These are phyloP conservation scores for Fusarium sp. DNA, from an alignment of 2,329 filamentous ascomycete species.

Conservation along the genomic window DNA sequence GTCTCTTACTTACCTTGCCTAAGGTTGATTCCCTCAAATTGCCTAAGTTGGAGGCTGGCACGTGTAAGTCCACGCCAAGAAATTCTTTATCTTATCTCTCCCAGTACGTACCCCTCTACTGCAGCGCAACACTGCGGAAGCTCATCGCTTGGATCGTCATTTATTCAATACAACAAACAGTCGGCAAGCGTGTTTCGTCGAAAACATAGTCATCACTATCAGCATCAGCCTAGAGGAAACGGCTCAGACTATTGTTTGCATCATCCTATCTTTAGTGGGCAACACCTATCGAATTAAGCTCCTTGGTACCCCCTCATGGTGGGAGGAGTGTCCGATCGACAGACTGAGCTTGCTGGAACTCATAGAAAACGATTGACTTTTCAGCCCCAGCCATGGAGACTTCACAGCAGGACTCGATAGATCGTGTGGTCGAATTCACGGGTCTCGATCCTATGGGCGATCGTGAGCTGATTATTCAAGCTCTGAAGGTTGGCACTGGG, in stretches of 20 bases:
- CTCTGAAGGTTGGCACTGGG: conserved; percentile 52
- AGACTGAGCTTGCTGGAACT: conserved; percentile 9
- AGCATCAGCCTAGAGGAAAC: neutral
- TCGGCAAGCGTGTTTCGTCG: neutral
- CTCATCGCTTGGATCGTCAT: conserved; percentile 26
- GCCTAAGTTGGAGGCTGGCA: neutral
- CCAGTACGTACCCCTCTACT: conserved; percentile 34
- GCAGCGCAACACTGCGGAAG: conserved; percentile 17
- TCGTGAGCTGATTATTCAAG: conserved; percentile 52
- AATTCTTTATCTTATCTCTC: conserved; percentile 33
- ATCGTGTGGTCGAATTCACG: conserved; percentile 56
- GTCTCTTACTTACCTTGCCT: neutral
- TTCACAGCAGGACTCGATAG: conserved; percentile 52
- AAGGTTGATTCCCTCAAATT: neutral
- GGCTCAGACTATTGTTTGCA: neutral
- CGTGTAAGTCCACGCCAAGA: conserved; percentile 22
- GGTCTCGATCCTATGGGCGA: conserved; percentile 51
- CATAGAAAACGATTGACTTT: neutral
- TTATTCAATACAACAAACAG: conserved; percentile 15
- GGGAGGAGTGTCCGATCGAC: conserved; percentile 13
- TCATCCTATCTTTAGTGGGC: neutral
- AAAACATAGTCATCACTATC: conserved; percentile 1
- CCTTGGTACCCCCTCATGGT: conserved; percentile 5
- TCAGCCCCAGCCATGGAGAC: conserved; percentile 47
- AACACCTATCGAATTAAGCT: neutral